These are phyloP conservation scores for Wickerhamomyces mucosus DNA, from an alignment of 805 yeast genomes.

Conservation along the genomic window DNA sequence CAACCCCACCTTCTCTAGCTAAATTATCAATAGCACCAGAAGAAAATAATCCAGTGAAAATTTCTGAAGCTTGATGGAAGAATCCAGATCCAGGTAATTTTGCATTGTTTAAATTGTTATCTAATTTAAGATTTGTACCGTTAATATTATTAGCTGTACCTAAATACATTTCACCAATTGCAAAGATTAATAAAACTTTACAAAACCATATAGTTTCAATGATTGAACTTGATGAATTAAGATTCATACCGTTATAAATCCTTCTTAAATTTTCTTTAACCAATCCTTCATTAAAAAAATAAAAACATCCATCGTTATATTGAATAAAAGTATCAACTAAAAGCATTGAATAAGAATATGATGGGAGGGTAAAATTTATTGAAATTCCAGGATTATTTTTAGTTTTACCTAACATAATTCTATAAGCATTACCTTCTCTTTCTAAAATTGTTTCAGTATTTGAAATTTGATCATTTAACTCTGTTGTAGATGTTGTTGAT, in stretches of 20 bases:
- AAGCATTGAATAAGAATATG: constrained; percentile 66
- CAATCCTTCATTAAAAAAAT: constrained; percentile 74
- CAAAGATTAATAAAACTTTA: constrained; percentile 62
- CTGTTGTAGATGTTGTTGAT: constrained; percentile 12
- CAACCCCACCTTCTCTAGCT: constrained; percentile 73
- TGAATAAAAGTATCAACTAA: constrained; percentile 69
- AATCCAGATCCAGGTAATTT: constrained; percentile 73
- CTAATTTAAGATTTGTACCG: constrained; percentile 22
- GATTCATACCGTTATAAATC: constrained; percentile 39
- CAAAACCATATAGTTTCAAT: constrained; percentile 77
- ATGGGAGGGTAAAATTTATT: constrained; percentile 65
- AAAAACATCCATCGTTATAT: constrained; percentile 78
- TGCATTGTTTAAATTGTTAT: constrained; percentile 22
- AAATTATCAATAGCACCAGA: constrained; percentile 74
- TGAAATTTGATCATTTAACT: constrained; percentile 8
- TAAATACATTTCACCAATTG: constrained; percentile 74
- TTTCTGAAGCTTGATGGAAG: constrained; percentile 70
- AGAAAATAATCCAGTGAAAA: constrained; percentile 68
- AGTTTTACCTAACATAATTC: constrained; percentile 57
- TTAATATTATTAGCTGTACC: constrained; percentile 64
- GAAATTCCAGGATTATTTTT: constrained; percentile 59
- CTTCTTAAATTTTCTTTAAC: constrained; percentile 59
- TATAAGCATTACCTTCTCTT: constrained; percentile 69
- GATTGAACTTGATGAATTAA: constrained; percentile 38
- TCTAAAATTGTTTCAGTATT: constrained; percentile 49